Evolutionary conservation across 2,329 filamentous ascomycete genomes (phyloP), one percentile per base, ranked within the genome.

Genomic region (Sporothrix luriei): DNA sequence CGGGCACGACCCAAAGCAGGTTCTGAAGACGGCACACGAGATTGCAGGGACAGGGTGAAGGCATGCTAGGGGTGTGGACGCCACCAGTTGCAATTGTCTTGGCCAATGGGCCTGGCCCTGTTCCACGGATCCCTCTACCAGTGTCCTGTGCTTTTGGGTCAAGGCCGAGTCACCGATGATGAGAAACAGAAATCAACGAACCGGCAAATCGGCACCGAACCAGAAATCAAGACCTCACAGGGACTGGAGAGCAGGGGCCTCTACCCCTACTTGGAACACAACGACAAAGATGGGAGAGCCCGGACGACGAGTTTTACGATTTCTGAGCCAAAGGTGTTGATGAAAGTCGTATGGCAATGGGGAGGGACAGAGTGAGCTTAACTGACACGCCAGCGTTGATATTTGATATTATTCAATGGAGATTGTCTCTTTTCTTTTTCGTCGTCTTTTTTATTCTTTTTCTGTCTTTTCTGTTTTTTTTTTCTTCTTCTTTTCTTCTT

Each of bases 1-100:
- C 78, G 92, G 88, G 14, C 92, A 96, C 79, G 88, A 94, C 76
- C 84, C 91, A 10, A 84, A 85, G 48, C 89, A 89, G 67, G 88
- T 96, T 74, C 84, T 87, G 71, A 87, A 87, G 80, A 91, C 93
- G 5, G 88, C 94, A 61, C 79, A 83, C 43, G 92, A 96, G 78
- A 87, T 95, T 43, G 85, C 87, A 10, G 81, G 59, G 7, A 21
- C 29, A 10, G 16, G 14, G 2, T 57, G 29, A 49, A 19, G 26
- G 14, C 33, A 24, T 11, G 55, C 7, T 2, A 1, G 13, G 29
- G 3, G 33, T 7, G 33, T 33, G 33, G 33, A 33, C 29, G 29
- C 3, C 33, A 9, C 33, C 33, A 7, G 33, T 7, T 33, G 54
- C 11, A 4, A 19, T 33, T 10, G 26, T 55, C 52, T 55, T 55